These are phyloP conservation scores for Cicer arietinum DNA, from an alignment of 306 rosid species.

Conservation along the genomic window DNA sequence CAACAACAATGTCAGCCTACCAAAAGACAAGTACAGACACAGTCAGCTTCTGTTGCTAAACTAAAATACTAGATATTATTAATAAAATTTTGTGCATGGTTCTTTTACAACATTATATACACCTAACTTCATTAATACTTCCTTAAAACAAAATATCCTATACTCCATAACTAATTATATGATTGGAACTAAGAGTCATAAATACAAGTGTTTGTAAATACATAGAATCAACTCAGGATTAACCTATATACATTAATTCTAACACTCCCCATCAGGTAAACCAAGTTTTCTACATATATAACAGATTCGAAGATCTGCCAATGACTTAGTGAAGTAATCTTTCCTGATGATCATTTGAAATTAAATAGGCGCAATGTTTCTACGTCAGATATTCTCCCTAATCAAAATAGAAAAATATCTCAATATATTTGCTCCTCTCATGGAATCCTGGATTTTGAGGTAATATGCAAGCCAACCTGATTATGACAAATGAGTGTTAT, in stretches of 20 bases:
- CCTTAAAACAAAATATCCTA: no score
- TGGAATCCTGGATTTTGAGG: background rate
- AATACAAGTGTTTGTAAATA: background rate
- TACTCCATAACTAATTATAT: no score
- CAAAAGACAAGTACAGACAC: slow-evolving; percentile 42
- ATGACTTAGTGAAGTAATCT: background rate
- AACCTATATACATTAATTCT: background rate
- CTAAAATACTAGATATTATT: slow-evolving; percentile 2
- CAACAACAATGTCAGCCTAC: slow-evolving; percentile 82
- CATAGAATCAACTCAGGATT: background rate
- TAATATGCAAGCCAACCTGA: background rate
- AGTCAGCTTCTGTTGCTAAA: slow-evolving; percentile 41
- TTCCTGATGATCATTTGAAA: background rate
- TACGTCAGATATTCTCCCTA: background rate
- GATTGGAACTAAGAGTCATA: no score
- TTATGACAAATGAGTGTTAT: background rate
- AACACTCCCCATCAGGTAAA: background rate
- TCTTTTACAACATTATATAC: background rate
- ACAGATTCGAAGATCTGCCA: background rate
- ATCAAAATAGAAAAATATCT: background rate
- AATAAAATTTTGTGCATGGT: background rate
- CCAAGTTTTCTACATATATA: background rate
- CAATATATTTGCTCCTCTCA: background rate
- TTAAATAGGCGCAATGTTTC: background rate
- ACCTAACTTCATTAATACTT: no score